Evolutionary conservation across 116 monocot genomes (phyloP), one percentile per base, ranked within the genome.

Genomic region (Zostera marina): DNA sequence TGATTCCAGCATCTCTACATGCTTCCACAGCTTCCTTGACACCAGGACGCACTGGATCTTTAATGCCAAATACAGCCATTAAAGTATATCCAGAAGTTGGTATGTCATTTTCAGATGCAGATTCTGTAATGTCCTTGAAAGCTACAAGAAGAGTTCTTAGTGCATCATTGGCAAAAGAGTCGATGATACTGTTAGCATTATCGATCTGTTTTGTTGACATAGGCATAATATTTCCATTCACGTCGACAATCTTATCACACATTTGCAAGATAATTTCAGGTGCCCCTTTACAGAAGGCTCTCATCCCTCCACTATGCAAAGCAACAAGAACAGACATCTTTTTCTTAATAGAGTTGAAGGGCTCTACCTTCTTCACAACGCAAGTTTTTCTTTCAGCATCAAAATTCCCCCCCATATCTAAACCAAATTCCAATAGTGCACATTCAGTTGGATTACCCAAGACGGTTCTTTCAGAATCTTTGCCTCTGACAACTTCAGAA

Each of bases 401-500:
- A 52, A 74, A 72, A 70, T 79, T 68, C 47, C 73, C 79, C n/a
- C 72, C 79, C 8, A 87, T 56, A 14, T 71, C 66, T 59, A 82
- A 69, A 24, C 77, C 87, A 66, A 87, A 82, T 54, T 87, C 87
- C 49, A 87, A 43, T 9, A 87, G 22, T 47, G 87, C 87, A 41
- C 73, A 61, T 70, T 88, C 87, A 23, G 87, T 88, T 56, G 87
- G 87, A n/a, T 82, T 77, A 14, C 87, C 87, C 22, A 82, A 61
- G 11, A 88, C 71, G 32, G 60, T 67, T 17, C 22, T 69, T 45
- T 69, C 74, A 12, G 77, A 70, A 56, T 79, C 82, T 68, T 77
- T 66, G 39, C 41, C 74, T 25, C 40, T 39, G 7, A 72, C 82
- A 5, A 82, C 76, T 43, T 88, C 87, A 41, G 79, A 76, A 52